Conservation (phyloP, 2,329 filamentous ascomycete species). For the Phyllosticta ampelicida region DNA sequence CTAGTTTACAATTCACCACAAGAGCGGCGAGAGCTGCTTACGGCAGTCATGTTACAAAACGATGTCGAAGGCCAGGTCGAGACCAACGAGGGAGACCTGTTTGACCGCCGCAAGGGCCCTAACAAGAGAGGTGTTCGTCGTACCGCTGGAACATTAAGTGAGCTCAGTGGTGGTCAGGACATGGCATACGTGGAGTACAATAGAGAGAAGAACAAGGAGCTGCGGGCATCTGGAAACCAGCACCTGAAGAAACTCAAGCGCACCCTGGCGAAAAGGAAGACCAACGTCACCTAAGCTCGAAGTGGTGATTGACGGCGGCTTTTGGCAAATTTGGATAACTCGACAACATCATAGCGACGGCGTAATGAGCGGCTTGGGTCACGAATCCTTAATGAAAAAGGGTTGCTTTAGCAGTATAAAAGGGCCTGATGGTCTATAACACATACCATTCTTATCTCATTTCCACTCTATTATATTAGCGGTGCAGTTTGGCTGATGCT, state of each 20-base stretch:
- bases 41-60: constrained; percentile 82
- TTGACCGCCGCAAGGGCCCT: constrained; percentile 41
- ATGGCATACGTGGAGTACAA: constrained; percentile 64
- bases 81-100: constrained; percentile 57
- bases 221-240: constrained; percentile 4
- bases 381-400: background rate
- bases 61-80: constrained; percentile 56
- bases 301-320: background rate
- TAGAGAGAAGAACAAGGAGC: constrained; percentile 11
- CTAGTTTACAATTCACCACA: constrained; percentile 69
- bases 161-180: constrained; percentile 81
- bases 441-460: no score
- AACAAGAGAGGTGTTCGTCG: constrained; percentile 54
- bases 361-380: background rate
- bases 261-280: constrained; percentile 6
- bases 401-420: background rate
- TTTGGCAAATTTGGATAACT: background rate
- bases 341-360: background rate
- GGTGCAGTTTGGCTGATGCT: no score
- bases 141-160: constrained; percentile 74
- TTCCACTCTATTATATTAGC: no score
- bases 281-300: background rate
- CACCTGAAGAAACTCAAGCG: constrained; percentile 9
- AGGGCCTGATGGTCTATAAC: no score
- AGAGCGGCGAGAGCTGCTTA: constrained; percentile 75